phyloP scores from a whole-genome alignment of 345 rosid genomes.

The Sonneratia alba region DNA sequence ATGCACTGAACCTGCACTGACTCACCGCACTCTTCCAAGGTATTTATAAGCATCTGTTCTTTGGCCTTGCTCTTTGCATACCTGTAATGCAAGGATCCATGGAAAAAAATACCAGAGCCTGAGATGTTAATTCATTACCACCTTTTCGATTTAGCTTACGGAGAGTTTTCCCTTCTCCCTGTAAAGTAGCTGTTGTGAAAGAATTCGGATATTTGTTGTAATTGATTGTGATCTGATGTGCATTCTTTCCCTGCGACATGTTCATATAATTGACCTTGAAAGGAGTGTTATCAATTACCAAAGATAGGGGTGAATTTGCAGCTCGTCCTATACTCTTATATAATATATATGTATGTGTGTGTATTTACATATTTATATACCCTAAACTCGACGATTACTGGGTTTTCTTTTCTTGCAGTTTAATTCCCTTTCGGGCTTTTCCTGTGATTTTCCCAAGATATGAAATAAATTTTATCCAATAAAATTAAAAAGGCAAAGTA shows the following conservation, averaged over 20 bases:
- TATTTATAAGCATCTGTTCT: neutral
- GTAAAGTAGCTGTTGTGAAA: slow-evolving; percentile 11
- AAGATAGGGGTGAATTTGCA: slow-evolving; percentile 9
- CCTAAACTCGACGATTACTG: too few species aligned
- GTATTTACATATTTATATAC: too few species aligned
- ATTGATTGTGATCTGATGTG: slow-evolving; percentile 14
- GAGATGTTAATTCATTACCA: neutral
- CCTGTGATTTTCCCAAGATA: too few species aligned
- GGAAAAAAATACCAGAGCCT: neutral
- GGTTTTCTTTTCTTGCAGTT: too few species aligned
- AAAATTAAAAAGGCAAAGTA: too few species aligned
- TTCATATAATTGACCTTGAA: slow-evolving; percentile 13
- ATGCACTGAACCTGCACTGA: slow-evolving; percentile 36
- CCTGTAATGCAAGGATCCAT: neutral
- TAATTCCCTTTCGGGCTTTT: too few species aligned
- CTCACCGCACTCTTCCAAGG: neutral
- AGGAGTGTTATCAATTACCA: neutral
- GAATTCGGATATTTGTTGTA: slow-evolving; percentile 8
- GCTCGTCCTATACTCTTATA: neutral
- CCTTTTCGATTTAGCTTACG: neutral
- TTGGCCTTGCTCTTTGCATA: neutral
- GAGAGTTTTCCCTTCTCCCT: neutral
- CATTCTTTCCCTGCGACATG: slow-evolving; percentile 10
- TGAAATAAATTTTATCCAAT: too few species aligned
- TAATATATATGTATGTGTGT: too few species aligned